Base-by-base conservation (phyloP, 2,329 filamentous ascomycete species). In the Sarocladiaceae sp. region DNA sequence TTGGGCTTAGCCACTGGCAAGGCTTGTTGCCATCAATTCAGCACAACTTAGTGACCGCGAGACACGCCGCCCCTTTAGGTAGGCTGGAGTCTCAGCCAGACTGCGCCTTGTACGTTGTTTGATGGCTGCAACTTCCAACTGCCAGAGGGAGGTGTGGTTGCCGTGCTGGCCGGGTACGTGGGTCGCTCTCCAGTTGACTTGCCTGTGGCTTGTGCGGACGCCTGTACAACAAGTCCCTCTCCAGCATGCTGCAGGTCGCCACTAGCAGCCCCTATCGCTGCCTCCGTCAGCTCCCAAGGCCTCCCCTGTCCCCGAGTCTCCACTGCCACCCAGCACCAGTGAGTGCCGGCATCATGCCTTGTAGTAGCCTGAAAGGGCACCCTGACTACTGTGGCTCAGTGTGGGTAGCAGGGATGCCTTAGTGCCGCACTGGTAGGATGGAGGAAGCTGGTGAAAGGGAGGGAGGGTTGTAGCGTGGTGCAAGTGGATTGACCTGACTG, bases 341-440 rank as follows among this genome's bases (percentile, higher is more conserved):
- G 37, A 22, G 40, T 44, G 40, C 40, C 40, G 40, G 40, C 40
- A 20, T 23, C 40, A 44, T n/a, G n/a, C n/a, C n/a, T n/a, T n/a
- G n/a, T n/a, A n/a, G n/a, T n/a, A n/a, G n/a, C n/a, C n/a, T n/a
- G n/a, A n/a, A n/a, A n/a, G n/a, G n/a, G n/a, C n/a, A n/a, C n/a
- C n/a, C n/a, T n/a, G n/a, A n/a, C n/a, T 40, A 23, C 7, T 23
- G 20, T 26, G 40, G 8, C 33, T 44, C 17, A 26, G 22, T 26
- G 40, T 44, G 40, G 40, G 22, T 44, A 23, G 40, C 40, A 44
- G 17, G 23, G 40, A n/a, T n/a, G n/a, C n/a, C n/a, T n/a, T n/a
- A n/a, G n/a, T n/a, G n/a, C n/a, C n/a, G n/a, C n/a, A n/a, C n/a
- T n/a, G n/a, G n/a, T n/a, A n/a, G n/a, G n/a, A n/a, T n/a, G n/a